Evolutionary conservation across 2,329 filamentous ascomycete species (phyloP), one percentile per base, ranked within the genome.

Genomic region (Dactylellina cionopaga): DNA sequence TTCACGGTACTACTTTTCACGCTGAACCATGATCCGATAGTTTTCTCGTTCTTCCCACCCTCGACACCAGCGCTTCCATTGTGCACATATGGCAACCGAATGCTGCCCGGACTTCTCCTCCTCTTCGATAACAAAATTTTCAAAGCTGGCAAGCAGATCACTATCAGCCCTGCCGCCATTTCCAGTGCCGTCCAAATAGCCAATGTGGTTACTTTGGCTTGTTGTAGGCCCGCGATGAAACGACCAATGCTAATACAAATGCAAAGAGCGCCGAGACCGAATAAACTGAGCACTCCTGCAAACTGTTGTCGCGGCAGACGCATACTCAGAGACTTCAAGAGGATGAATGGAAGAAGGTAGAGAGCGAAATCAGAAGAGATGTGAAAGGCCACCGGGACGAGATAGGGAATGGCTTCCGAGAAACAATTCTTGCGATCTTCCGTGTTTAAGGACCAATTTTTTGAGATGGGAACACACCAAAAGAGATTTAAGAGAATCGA

Each of bases 351-450:
- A n/a, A 72, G 44, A 22, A 52, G 19, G 33, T 37, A 72, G n/a
- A 72, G 52, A 1, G 68, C 68, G 55, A 72, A 72, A 44, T 65
- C 49, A 10, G 68, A 72, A 5, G 68, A 59, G 24, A 72, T 72
- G 31, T 72, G 68, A 39, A 72, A 72, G 37, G 22, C n/a, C 9
- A 59, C 29, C 3, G 59, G 59, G 11, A 65, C 25, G 17, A 72
- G 19, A 37, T 47, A 46, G 15, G 68, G 68, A 22, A 65, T 54
- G 3, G 35, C 27, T 6, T 46, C 19, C 9, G 44, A 1, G 15
- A 49, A 46, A 37, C 68, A 72, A 1, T 13, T 44, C 2, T 43
- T 24, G 3, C 29, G 43, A 19, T 46, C 46, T 27, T 25, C 6
- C 5, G 39, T 13, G 4, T 52, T 44, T 3, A 52, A 15, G 3